Evolutionary conservation across 129 eudicot species (phyloP).

Genomic region (Flaveria brownii): DNA sequence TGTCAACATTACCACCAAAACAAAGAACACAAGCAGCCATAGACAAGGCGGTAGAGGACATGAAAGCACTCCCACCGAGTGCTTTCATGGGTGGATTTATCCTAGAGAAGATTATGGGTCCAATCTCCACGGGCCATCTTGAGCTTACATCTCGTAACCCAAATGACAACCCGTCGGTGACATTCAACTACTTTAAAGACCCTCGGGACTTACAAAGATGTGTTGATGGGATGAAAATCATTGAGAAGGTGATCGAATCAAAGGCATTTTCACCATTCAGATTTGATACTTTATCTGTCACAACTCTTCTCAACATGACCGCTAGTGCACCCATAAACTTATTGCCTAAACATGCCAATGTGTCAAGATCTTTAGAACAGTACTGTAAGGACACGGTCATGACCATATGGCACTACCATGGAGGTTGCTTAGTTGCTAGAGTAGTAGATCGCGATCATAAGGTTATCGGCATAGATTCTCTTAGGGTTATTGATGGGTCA

Average conservation of each 20-base stretch:
- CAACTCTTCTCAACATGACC: constrained; percentile 66
- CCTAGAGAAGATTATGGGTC: constrained; percentile 76
- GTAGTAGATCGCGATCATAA: constrained; percentile 76
- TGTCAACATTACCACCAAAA: constrained; percentile 82
- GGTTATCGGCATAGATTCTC: constrained; percentile 68
- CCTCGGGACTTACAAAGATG: constrained; percentile 78
- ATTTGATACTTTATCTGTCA: constrained; percentile 36
- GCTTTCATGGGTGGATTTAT: constrained; percentile 83
- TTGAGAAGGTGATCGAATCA: constrained; percentile 61
- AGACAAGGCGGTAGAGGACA: constrained; percentile 54
- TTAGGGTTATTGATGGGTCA: constrained; percentile 89
- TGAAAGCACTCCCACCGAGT: constrained; percentile 48
- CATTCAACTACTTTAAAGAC: constrained; percentile 81
- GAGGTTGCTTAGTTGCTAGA: constrained; percentile 75
- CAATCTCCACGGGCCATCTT: constrained; percentile 73
- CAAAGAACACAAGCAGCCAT: constrained; percentile 80
- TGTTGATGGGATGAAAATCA: constrained; percentile 64
- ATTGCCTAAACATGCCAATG: constrained; percentile 74
- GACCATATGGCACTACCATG: constrained; percentile 97
- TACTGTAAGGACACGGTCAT: constrained; percentile 80
- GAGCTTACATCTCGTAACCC: constrained; percentile 52
- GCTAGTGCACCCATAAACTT: constrained; percentile 58
- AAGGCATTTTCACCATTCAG: constrained; percentile 55
- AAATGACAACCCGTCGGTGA: constrained; percentile 66
- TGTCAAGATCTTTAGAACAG: constrained; percentile 63